Evolutionary conservation across 345 rosid genomes (phyloP), one percentile per base, ranked within the genome.

Genomic region (Nephelium lappaceum): DNA sequence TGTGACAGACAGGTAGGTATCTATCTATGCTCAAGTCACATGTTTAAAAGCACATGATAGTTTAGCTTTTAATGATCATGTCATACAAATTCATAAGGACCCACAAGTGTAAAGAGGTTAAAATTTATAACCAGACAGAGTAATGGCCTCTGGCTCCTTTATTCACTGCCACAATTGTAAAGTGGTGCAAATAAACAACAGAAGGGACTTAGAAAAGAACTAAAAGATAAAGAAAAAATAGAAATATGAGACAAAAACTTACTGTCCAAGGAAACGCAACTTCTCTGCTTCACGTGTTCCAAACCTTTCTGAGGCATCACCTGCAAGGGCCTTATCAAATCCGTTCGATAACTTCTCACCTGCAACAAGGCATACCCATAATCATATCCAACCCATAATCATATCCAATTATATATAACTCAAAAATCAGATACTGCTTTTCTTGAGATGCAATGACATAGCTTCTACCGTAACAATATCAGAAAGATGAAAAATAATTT

Each of bases 201-300:
- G 19, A 11, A 77, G 63, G 11, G 47, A 68, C 47, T 27, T 41
- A 6, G 1, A 79, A 53, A 73, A 41, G 27, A 51, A 11, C 7
- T 2, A 3, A 11, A 51, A 51, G 38, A 62, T n/a, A 71, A 64
- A 49, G 45, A 31, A 19, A 38, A 24, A 72, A 71, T 68, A 45
- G 24, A 23, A 72, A 64, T 74, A 65, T 11, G 66, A 11, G 64
- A 61, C 76, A 78, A 85, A 79, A 81, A 83, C 94, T 91, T 90
- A 96, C 99, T 2, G 74, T 86, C 93, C 92, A 81, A 94, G 91
- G 86, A 96, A 94, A 77, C 25, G 72, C 1, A 94, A 80, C 85
- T 93, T 96, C 82, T 93, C 93, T 41, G 90, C 85, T 72, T 93
- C 97, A 75, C 99, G 95, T 51, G 75, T 71, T 66, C 86, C 78